A percentile compares a stretch with the other conserved stretches of the same genome.
These are phyloP conservation scores for Metschnikowia anglica DNA, from an alignment of 805 yeast genomes.

Conservation along the genomic window DNA sequence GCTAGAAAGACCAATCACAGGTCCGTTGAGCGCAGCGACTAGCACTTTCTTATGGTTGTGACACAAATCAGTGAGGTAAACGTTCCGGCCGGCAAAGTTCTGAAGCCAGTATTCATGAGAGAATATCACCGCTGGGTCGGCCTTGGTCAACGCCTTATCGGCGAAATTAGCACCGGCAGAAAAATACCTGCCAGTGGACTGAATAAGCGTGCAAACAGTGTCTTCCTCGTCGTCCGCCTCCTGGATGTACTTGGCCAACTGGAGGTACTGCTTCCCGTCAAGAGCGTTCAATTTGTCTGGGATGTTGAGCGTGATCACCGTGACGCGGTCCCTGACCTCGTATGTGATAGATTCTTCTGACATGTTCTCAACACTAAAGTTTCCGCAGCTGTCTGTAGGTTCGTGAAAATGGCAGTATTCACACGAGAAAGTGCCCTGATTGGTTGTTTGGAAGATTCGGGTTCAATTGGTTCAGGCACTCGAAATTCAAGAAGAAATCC, in stretches of 20 bases:
- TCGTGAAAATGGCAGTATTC: no score
- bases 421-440: no score
- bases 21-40: slow-evolving; percentile 79
- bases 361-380: slow-evolving; percentile 5
- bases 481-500: no score
- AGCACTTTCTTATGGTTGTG: slow-evolving; percentile 70
- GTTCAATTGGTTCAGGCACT: no score
- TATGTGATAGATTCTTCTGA: slow-evolving; percentile 33
- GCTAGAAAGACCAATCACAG: slow-evolving; percentile 76
- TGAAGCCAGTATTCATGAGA: slow-evolving; percentile 48
- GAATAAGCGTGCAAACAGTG: slow-evolving; percentile 64
- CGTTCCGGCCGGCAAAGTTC: slow-evolving; percentile 67
- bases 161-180: slow-evolving; percentile 82
- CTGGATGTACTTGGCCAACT: slow-evolving; percentile 57
- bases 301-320: slow-evolving; percentile 64
- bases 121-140: slow-evolving; percentile 29
- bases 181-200: slow-evolving; percentile 71
- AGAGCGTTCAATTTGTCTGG: slow-evolving; percentile 67
- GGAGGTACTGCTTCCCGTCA: slow-evolving; percentile 60
- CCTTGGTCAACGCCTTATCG: slow-evolving; percentile 32
- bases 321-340: slow-evolving; percentile 47
- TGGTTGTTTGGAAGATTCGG: no score
- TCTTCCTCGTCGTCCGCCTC: slow-evolving; percentile 61
- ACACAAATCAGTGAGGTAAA: slow-evolving; percentile 64
- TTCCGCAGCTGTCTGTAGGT: no score